Evolutionary conservation across 2,329 filamentous ascomycete species (phyloP), one percentile per base, ranked within the genome.

Genomic region (Colletotrichum kahawae): DNA sequence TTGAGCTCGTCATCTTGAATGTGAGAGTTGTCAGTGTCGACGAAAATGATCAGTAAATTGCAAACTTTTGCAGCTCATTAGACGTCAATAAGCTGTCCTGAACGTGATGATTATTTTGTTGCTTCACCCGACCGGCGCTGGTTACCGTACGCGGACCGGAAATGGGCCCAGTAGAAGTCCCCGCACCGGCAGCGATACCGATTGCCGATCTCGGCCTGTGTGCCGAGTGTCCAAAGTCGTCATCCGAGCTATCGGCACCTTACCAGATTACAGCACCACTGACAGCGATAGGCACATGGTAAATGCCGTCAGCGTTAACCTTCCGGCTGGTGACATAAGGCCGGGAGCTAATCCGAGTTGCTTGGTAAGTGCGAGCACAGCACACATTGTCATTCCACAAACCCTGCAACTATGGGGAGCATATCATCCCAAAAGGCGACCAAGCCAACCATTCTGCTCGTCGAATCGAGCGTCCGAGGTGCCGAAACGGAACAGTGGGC

Each of bases 281-380:
- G 0, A 13, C 29, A 12, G 0, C 18, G 57, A 34, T 60, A 60
- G 57, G 57, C 18, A 18, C 0, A 24, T 57, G 24, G 8, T 0
- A 27, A 16, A 0, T 10, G 0, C 24, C 54, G 10, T n/a, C 16
- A 7, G 12, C 31, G 29, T 0, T 13, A 0, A 21, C n/a, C 0
- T 13, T 21, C n/a, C n/a, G 43, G 43, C 43, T 51, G 6, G 43
- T 21, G 43, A 51, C 27, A 60, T 60, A 60, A 34, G 29, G 57
- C 13, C 57, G 57, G 57, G 31, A 33, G 57, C 16, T 18, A 60
- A 60, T 18, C 57, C 57, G 57, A 60, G 31, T 31, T 60, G 29
- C 18, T n/a, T 33, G 18, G 31, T 0, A 14, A 16, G 29, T 0
- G 9, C 16, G 57, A 33, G 16, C 10, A 34, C 0, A 60, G 5